These are phyloP conservation scores for Barbatosphaeria neglecta DNA, from an alignment of 495 filamentous ascomycete species.

Conservation along the genomic window DNA sequence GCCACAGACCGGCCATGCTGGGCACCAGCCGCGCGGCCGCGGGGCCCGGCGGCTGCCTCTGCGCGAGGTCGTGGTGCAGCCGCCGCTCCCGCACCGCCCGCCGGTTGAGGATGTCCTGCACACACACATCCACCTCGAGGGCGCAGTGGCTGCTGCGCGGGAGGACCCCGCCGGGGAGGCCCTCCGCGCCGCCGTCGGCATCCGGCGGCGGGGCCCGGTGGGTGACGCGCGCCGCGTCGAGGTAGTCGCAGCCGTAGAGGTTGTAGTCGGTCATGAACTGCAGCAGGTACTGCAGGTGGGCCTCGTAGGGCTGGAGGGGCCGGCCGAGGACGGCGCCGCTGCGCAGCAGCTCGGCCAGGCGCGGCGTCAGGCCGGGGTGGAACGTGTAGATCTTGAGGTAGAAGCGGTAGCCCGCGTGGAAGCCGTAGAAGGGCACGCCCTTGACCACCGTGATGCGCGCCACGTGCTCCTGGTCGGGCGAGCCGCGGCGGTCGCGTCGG, in stretches of 20 bases:
- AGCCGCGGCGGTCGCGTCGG: conserved; percentile 51
- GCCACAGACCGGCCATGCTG: conserved; percentile 92
- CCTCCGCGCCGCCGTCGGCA: conserved; percentile 36
- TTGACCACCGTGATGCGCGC: conserved; percentile 87
- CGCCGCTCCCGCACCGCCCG: conserved; percentile 55
- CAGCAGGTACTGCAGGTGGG: conserved; percentile 77
- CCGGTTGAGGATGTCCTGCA: conserved; percentile 81
- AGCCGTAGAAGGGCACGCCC: conserved; percentile 91
- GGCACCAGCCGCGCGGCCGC: conserved; percentile 68
- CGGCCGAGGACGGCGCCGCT: conserved; percentile 77
- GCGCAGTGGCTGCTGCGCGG: conserved; percentile 77
- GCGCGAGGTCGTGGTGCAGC: conserved; percentile 81
- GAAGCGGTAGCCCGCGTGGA: conserved; percentile 79
- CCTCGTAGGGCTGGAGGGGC: conserved; percentile 82
- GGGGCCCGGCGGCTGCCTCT: conserved; percentile 51
- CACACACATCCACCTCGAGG: conserved; percentile 79
- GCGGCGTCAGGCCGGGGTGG: conserved; percentile 69
- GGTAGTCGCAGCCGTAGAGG: conserved; percentile 82
- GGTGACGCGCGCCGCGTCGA: conserved; percentile 44
- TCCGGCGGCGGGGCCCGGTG: conserved; percentile 73
- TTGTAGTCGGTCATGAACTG: conserved; percentile 99
- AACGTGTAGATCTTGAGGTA: conserved; percentile 92
- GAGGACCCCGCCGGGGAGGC: conserved; percentile 38
- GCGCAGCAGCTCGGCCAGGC: conserved; percentile 71
- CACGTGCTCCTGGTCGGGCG: conserved; percentile 60